Evolutionary conservation across 1,139 yeast genomes (phyloP).

Genomic region (Candida sanyaensis): DNA sequence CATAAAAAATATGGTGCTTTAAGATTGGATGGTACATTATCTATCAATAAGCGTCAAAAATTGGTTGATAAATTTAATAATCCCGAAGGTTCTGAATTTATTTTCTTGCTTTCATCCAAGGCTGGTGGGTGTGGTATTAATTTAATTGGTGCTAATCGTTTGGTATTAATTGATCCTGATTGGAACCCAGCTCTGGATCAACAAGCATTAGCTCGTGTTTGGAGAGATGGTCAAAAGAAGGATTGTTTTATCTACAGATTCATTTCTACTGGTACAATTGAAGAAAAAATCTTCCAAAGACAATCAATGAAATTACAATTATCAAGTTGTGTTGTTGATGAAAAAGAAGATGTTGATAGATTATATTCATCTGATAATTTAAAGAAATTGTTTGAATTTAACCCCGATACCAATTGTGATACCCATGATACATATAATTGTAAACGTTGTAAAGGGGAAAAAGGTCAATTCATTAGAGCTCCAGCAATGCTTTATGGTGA

Average conservation of each 20-base stretch:
- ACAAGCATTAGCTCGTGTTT: conserved; percentile 95
- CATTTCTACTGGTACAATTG: conserved; percentile 92
- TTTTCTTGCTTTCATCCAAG: conserved; percentile 86
- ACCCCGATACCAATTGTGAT: conserved; percentile 72
- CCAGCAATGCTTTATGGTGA: conserved; percentile 97
- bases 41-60: conserved; percentile 88
- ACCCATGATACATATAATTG: conserved; percentile 94
- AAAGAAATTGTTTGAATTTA: conserved; percentile 72
- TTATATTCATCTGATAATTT: conserved; percentile 82
- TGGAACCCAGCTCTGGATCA: conserved; percentile 99
- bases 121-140: conserved; percentile 99
- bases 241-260: conserved; percentile 94
- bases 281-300: conserved; percentile 93
- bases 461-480: conserved; percentile 63
- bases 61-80: conserved; percentile 89
- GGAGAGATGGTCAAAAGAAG: conserved; percentile 99
- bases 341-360: conserved; percentile 92
- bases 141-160: conserved; percentile 91
- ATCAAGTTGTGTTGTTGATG: conserved; percentile 96
- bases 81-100: conserved; percentile 86
- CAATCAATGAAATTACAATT: conserved; percentile 95
- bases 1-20: conserved; percentile 72
- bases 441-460: conserved; percentile 65
- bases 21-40: conserved; percentile 91
- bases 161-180: conserved; percentile 90